A percentile compares a stretch with the other conserved stretches of the same genome.
phyloP scores from a whole-genome alignment of 257 asterid genomes.

The Verbascum thapsus region DNA sequence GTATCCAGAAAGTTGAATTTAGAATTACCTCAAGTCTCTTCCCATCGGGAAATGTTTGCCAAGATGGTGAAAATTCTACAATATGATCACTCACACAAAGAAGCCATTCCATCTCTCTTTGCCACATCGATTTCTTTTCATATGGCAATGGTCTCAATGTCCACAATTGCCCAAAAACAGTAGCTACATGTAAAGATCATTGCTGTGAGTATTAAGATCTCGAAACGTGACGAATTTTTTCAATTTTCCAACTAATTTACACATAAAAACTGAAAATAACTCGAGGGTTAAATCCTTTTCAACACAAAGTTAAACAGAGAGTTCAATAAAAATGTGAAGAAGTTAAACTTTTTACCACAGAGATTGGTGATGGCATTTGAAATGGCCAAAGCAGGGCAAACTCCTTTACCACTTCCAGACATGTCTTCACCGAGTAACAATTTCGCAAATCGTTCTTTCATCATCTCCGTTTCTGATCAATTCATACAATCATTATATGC shows the following conservation, averaged over 20 bases:
- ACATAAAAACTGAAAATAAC: too few species aligned
- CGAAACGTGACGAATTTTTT: too few species aligned
- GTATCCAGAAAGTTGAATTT: background rate
- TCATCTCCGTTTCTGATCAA: conserved; percentile 72
- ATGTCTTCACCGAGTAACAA: conserved; percentile 95
- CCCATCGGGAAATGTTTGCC: conserved; percentile 84
- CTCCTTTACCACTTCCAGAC: conserved; percentile 99
- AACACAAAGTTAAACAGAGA: background rate
- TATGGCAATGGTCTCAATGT: conserved; percentile 79
- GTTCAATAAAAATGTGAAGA: background rate
- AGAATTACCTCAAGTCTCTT: conserved; percentile 71
- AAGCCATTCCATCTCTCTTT: conserved; percentile 90
- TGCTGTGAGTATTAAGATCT: background rate
- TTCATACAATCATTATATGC: background rate
- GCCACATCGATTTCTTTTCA: conserved; percentile 87
- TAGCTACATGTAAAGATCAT: conserved; percentile 48
- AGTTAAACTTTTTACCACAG: conserved; percentile 52
- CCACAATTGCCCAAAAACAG: conserved; percentile 94
- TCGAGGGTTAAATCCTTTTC: background rate
- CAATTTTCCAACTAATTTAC: too few species aligned
- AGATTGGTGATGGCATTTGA: conserved; percentile 93
- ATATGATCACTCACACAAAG: conserved; percentile 80
- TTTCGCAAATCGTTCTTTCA: conserved; percentile 90
- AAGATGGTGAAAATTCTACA: conserved; percentile 76
- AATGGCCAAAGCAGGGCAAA: conserved; percentile 79